Evolutionary conservation across 768 basidiomycete genomes (phyloP).

Genomic region (Naematelia aurantialba): DNA sequence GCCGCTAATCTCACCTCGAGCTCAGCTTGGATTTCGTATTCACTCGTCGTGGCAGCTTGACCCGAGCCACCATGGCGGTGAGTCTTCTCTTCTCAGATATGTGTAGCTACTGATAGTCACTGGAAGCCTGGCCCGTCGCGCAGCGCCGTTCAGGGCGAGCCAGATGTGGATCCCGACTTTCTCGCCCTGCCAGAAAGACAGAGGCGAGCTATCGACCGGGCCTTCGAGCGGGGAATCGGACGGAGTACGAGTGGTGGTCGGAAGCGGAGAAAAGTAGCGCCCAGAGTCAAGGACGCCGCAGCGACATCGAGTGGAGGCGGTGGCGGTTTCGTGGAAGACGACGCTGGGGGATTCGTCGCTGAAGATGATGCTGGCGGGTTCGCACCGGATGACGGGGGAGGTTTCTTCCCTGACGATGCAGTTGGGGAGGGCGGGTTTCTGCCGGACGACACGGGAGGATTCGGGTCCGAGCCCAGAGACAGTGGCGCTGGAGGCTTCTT

Average conservation of each 20-base stretch:
- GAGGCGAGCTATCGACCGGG: conserved; percentile 33
- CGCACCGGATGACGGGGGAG: conserved; percentile 15
- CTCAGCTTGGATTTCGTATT: too few relatives aligned
- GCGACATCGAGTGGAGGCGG: not conserved
- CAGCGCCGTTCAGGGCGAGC: conserved; percentile 4
- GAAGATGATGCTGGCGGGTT: conserved; percentile 20
- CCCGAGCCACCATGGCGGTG: not conserved
- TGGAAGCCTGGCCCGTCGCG: conserved; percentile 1
- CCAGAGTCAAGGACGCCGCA: conserved; percentile 5
- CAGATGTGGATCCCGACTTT: conserved; percentile 43
- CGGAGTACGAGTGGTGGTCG: conserved; percentile 8
- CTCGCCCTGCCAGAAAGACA: conserved; percentile 34
- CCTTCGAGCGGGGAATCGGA: conserved; percentile 33
- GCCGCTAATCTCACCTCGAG: too few relatives aligned
- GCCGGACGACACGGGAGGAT: conserved; percentile 19
- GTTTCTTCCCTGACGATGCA: conserved; percentile 15
- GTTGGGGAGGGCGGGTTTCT: conserved; percentile 30
- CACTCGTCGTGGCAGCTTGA: too few relatives aligned
- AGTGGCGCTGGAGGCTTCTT: conserved; percentile 30
- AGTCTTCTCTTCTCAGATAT: not conserved
- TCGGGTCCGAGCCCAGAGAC: conserved; percentile 8
- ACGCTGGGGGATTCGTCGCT: not conserved
- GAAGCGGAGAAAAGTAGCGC: conserved; percentile 23
- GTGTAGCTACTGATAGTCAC: too few relatives aligned
- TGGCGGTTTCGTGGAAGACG: conserved; percentile 10